These are phyloP conservation scores for Neostapfia colusana DNA, from an alignment of 176 grass and related monocot species.

Conservation along the genomic window DNA sequence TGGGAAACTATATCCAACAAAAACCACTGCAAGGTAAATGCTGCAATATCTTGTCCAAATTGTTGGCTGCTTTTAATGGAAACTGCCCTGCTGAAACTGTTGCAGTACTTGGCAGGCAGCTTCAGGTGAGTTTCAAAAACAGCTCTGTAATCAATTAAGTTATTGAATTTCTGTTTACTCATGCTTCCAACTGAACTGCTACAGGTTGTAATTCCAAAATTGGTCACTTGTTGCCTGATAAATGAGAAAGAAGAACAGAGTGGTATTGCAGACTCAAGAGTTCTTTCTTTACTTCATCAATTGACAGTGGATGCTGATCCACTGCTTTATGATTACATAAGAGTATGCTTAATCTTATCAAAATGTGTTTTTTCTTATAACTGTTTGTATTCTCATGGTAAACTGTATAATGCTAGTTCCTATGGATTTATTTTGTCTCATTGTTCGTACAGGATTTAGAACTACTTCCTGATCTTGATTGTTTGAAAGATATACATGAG, in stretches of 20 bases:
- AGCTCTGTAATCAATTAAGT: background rate
- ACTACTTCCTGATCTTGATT: constrained; percentile 73
- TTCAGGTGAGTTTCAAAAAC: constrained; percentile 69
- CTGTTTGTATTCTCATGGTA: constrained; percentile 16
- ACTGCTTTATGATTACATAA: constrained; percentile 84
- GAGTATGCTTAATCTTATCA: constrained; percentile 54
- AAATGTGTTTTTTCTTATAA: constrained; percentile 24
- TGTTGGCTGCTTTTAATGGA: constrained; percentile 59
- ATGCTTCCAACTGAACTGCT: constrained; percentile 24
- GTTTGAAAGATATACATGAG: constrained; percentile 73
- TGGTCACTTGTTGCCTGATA: constrained; percentile 72
- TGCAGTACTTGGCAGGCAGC: constrained; percentile 70
- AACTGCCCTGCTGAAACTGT: constrained; percentile 55
- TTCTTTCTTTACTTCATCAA: constrained; percentile 78
- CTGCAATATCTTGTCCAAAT: constrained; percentile 78
- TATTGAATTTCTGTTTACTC: constrained; percentile 4
- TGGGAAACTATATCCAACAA: constrained; percentile 63
- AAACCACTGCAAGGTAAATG: constrained; percentile 73
- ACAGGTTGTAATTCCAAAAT: constrained; percentile 85
- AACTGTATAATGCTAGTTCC: background rate
- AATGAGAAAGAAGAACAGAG: constrained; percentile 43
- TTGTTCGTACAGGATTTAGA: constrained; percentile 75
- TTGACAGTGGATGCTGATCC: constrained; percentile 75
- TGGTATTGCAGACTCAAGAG: constrained; percentile 47
- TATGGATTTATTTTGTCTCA: constrained; percentile 31